Evolutionary conservation across 768 basidiomycete species (phyloP), one percentile per base, ranked within the genome.

Genomic region (Phanerodontia chrysosporium): DNA sequence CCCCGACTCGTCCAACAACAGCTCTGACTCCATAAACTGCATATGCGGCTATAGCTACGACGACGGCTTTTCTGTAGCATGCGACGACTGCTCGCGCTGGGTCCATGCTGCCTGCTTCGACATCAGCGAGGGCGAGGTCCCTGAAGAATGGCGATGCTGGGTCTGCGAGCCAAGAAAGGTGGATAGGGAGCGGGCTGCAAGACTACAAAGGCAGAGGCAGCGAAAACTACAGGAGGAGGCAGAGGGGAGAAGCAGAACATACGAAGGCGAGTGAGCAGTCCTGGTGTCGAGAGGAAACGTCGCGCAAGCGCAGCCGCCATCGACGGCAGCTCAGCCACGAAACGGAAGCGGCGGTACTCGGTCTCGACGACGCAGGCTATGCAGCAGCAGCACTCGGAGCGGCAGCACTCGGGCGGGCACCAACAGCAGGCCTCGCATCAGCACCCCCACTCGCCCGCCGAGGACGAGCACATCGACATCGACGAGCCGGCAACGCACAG

Each of bases 1-100:
- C 62, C 59, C 64, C 39, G 56, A 62, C 51, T 48, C 30, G 22
- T 46, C 21, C 39, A 51, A 58, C 25, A 39, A 52, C 25, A 73
- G 66, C 61, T 72, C 78, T 12, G 83, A 85, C 49, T 74, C 75
- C 51, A 84, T 87, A 55, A 76, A 77, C 48, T 95, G 92, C 69
- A 88, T 92, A 59, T 95, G 92, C 70, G 84, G 83, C 6, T 81
- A 82, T 60, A 73, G 78, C 48, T 79, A 84, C 67, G 92, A 92
- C 72, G 91, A 92, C 69, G 92, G 92, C 22, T 90, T 88, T 70
- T 87, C 85, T 10, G 90, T 95, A 62, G 89, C 87, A 12, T 95
- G 93, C 73, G 93, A 95, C 70, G 69, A 75, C 51, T 95, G 93
- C 68, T 81, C 80, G 22, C 81, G 87, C 39, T 95, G 93, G 92